Evolutionary conservation across 257 asterid genomes (phyloP), one percentile per base, ranked within the genome.

Genomic region (Capsicum baccatum): DNA sequence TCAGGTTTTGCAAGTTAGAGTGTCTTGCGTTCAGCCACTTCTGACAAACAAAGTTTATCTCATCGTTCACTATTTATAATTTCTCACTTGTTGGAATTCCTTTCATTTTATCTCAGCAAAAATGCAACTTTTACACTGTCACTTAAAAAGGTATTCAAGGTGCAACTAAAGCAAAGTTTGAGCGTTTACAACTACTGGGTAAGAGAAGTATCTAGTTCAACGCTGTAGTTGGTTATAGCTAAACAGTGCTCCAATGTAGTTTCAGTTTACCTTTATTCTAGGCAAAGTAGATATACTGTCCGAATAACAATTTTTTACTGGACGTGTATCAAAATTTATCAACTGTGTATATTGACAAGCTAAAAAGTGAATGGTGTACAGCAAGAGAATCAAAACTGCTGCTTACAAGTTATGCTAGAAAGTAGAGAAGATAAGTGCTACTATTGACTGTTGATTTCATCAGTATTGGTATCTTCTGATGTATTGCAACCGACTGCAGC

Each of bases 361-460:
- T 78, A 78, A 54, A 21, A 81, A 56, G 58, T 81, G 59, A 81
- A 62, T 66, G 44, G 39, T 62, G 21, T 62, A n/a, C 58, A 58
- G 50, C 17, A 76, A 70, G 9, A 59, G 71, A 68, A 84, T 42
- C 56, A 17, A 79, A n/a, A 47, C 56, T 83, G 9, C 69, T 89
- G 83, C 89, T 83, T 84, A 83, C 83, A 9, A 57, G 54, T 71
- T 10, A 58, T 69, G 56, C 87, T 63, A 42, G 79, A 52, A 59
- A 87, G 52, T 37, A 55, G 33, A 42, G 35, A 6, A 9, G 48
- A 67, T 78, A 26, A 76, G 26, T 26, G 81, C 26, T 54, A 68
- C 92, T 91, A 91, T 63, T 89, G 92, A 70, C 90, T 83, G 87
- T 88, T 90, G 85, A 87, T 87, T 69, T 93, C 95, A 10, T 94